phyloP scores from a whole-genome alignment of 352 stramenopile genomes.

The Pythium rhizo-oryzae region DNA sequence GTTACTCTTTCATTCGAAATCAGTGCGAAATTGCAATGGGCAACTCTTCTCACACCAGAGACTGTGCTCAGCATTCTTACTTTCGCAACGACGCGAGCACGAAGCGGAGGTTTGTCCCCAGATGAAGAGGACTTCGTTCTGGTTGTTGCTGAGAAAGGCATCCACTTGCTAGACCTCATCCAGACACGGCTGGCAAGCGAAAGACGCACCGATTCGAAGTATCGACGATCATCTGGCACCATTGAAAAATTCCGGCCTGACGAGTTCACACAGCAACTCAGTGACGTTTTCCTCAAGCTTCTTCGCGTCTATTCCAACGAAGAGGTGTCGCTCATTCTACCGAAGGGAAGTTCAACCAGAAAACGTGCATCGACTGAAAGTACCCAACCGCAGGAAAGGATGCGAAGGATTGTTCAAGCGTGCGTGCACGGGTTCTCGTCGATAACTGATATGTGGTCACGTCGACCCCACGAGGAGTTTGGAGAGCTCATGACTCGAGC shows the following conservation, averaged over 20 bases:
- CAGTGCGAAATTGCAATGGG: constrained; percentile 19
- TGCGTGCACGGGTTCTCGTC: constrained; percentile 7
- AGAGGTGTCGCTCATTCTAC: constrained; percentile 15
- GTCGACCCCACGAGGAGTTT: constrained; percentile 18
- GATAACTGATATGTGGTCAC: constrained; percentile 24
- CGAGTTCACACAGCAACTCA: constrained; percentile 23
- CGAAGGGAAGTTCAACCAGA: constrained; percentile 4
- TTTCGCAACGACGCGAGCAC: constrained; percentile 3
- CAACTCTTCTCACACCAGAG: constrained; percentile 17
- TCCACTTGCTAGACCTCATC: constrained; percentile 30
- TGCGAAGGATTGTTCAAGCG: constrained; percentile 11
- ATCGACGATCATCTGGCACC: constrained; percentile 12
- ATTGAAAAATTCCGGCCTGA: constrained; percentile 17
- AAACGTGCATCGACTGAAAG: constrained; percentile 1
- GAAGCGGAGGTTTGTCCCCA: background rate
- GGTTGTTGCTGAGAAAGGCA: constrained; percentile 31
- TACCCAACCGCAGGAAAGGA: constrained; percentile 6
- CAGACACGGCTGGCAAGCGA: constrained; percentile 28
- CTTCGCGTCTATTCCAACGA: constrained; percentile 15
- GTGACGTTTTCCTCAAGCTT: constrained; percentile 12
- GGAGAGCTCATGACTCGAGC: constrained; percentile 19
- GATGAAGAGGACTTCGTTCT: constrained; percentile 27
- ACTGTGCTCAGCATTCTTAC: constrained; percentile 20
- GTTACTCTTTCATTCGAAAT: constrained; percentile 11
- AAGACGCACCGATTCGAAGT: constrained; percentile 7